Base-by-base conservation (phyloP, 495 filamentous ascomycete species). In the Neurospora discreta region DNA sequence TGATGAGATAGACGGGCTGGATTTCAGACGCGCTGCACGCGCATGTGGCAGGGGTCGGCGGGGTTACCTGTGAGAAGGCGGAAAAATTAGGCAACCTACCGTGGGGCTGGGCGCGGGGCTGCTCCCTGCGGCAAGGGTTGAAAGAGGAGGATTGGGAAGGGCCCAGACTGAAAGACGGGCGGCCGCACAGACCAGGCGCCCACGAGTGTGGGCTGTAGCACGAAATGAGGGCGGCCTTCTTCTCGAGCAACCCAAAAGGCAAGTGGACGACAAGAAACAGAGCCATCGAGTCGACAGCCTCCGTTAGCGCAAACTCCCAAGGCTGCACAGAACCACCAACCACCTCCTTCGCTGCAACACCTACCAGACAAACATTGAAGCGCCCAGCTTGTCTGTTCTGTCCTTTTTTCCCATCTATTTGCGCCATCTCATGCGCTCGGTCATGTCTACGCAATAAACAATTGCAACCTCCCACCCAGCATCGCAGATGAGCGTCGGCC, bases 171-270 rank as follows among this genome's bases (percentile, higher is more conserved):
- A 18, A 60, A 60, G 52, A 60, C 52, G 23, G 23, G 52, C 16
- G 52, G 52, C 52, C 70, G 74, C 74, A 75, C 74, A 65, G 74
- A 71, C 74, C 73, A 71, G 43, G 15, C 46, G 9, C 68, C 73
- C 71, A 70, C 72, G 72, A 72, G 52, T 33, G 52, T 33, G 52
- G 52, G 52, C 52, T 60, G 52, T 65, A 65, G 52, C 52, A 65
- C 70, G 72, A 74, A 77, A 77, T 77, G 72, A 76, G 75, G 73
- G 72, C 67, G 40, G 75, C 71, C 73, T 75, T 73, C 73, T 52
- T 42, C 74, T 68, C 33, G 39, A 70, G 71, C 71, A 72, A 77
- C 52, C 74, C 74, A 70, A 71, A 26, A 44, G 52, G 52, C 52
- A 33, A 58, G 46, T 52, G 44, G 44, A 52, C n/a, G 44, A 46